Conservation (phyloP, 805 yeast genomes). For the Kodamaea sagamina region DNA sequence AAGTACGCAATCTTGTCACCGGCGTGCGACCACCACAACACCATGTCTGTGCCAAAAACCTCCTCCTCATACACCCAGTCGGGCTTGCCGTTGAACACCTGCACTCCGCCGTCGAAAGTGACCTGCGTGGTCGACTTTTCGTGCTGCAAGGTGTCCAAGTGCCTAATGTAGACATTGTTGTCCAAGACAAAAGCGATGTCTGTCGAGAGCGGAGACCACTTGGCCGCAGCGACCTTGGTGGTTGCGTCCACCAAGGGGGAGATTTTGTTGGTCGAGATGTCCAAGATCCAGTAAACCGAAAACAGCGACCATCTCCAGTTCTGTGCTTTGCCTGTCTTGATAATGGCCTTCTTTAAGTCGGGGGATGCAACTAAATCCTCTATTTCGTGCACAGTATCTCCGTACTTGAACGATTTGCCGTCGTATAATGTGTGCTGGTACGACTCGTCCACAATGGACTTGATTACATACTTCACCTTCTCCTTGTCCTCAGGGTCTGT, state of each 20-base stretch:
- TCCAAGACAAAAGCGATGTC: conserved; percentile 57
- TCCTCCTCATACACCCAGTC: conserved; percentile 91
- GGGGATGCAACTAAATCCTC: conserved; percentile 66
- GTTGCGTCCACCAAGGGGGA: conserved; percentile 16
- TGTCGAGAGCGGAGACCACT: conserved; percentile 63
- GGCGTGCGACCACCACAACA: conserved; percentile 75
- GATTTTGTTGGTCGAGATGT: conserved; percentile 22
- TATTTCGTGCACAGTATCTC: conserved; percentile 45
- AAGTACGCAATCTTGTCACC: conserved; percentile 57
- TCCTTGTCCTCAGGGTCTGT: conserved; percentile 34
- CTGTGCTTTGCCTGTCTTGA: conserved; percentile 61
- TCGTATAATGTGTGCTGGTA: conserved; percentile 51
- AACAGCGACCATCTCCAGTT: conserved; percentile 58
- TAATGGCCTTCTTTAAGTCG: conserved; percentile 56
- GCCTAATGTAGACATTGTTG: conserved; percentile 55
- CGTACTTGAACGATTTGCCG: conserved; percentile 46
- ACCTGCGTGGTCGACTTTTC: conserved; percentile 28
- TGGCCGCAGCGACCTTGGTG: conserved; percentile 48
- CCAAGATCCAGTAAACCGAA: conserved; percentile 46
- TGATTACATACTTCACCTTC: conserved; percentile 53
- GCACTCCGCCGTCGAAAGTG: conserved; percentile 53
- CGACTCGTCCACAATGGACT: conserved; percentile 47
- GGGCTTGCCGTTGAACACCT: conserved; percentile 65
- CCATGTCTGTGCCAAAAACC: conserved; percentile 56
- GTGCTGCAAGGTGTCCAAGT: conserved; percentile 21